Base-by-base conservation (phyloP, 192 early-diverging fungal genomes). In the Umbelopsis sp. region DNA sequence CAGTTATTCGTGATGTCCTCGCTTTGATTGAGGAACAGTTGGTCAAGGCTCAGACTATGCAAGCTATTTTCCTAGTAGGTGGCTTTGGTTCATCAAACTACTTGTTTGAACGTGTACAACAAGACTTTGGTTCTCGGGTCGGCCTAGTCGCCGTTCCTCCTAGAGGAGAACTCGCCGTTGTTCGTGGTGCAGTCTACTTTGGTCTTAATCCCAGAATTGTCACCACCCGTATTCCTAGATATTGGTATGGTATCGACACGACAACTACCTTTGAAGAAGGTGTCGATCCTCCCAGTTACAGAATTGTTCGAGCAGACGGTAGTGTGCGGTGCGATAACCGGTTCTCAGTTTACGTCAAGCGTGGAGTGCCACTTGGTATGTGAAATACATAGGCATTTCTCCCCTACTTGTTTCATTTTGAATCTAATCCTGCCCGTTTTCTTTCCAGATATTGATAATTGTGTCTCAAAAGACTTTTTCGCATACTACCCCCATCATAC, bases 31-130 rank as follows among this genome's bases (percentile, higher is more conserved):
- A 76, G 46, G 77, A 82, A 41, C 85, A 86, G 47, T 67, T 86
- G n/a, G 69, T 75, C 64, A 77, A 82, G 48, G 71, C 74, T 30
- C 69, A 72, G 10, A 72, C 71, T 16, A 46, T 87, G 71, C 68
- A 76, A 49, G 82, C 85, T 16, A 80, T 86, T 33, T 83, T 86
- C 65, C 45, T 86, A 51, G 83, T 83, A 18, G 85, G 85, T 70
- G 85, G 85, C 1, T 87, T 87, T 72, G 81, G 85, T 16, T 78
- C 80, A 0, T 86, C 85, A 11, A 80, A 80, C 4, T 86, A 86
- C 55, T 64, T 86, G 11, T 81, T 81, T 46, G 76, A 80, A 46
- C 80, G 83, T 20, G 78, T 84, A 18, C 78, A 78, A 37, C 64
- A 83, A 44, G 80, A 83, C 47, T 85, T 85, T 73, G 68, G 72